Conservation (phyloP, 345 rosid species). For the Ceriops zippeliana region DNA sequence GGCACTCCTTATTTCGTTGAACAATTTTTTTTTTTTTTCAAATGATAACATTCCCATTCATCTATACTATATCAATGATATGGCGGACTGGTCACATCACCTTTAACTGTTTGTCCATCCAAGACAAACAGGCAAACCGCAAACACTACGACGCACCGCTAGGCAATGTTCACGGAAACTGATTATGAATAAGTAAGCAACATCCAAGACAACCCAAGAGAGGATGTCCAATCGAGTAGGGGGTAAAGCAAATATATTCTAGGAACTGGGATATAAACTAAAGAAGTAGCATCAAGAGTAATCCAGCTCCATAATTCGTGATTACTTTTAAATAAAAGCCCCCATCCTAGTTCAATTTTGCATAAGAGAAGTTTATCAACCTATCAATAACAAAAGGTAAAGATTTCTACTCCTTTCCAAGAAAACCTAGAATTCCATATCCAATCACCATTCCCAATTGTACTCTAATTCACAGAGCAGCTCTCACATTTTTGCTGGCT, state of each 20-base stretch:
- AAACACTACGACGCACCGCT: background rate
- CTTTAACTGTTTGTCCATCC: too few species aligned
- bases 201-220: too few species aligned
- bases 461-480: background rate
- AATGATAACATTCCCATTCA: too few species aligned
- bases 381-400: background rate
- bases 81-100: too few species aligned
- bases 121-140: too few species aligned
- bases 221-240: too few species aligned
- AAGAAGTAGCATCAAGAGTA: background rate
- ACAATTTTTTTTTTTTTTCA: too few species aligned
- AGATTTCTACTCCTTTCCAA: background rate
- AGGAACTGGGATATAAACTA: too few species aligned
- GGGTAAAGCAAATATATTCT: background rate
- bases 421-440: background rate
- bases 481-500: slow-evolving; percentile 84
- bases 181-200: too few species aligned
- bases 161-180: background rate
- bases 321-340: background rate
- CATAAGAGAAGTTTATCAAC: background rate
- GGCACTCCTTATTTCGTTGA: too few species aligned
- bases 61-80: too few species aligned
- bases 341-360: background rate
- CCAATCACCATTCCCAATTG: too few species aligned
- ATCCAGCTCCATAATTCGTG: background rate